These are phyloP conservation scores for Mucor piriformis DNA, from an alignment of 371 early-diverging fungal genomes.

Conservation along the genomic window DNA sequence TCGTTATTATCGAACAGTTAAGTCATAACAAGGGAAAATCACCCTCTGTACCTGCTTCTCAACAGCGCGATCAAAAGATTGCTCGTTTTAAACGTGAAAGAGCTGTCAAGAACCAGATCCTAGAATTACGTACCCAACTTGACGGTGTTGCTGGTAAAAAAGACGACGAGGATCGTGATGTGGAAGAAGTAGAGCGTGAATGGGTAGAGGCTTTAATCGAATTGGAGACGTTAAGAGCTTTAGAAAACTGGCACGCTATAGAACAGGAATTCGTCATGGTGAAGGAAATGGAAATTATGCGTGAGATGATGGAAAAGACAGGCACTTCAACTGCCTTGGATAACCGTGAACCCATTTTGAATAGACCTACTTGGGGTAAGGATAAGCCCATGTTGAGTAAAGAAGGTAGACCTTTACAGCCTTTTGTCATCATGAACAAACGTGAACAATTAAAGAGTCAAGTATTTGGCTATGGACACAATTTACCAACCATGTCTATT, in stretches of 20 bases:
- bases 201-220: slow-evolving; percentile 64
- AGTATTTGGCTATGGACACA: slow-evolving; percentile 89
- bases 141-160: slow-evolving; percentile 14
- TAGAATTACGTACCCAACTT: slow-evolving; percentile 42
- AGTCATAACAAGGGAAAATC: slow-evolving; percentile 21
- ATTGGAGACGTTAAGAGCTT: slow-evolving; percentile 58
- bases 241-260: slow-evolving; percentile 68
- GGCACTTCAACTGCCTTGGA: slow-evolving; percentile 24
- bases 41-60: slow-evolving; percentile 29
- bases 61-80: slow-evolving; percentile 74
- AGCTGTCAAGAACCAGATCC: slow-evolving; percentile 58
- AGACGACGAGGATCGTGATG: slow-evolving; percentile 54
- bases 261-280: slow-evolving; percentile 78
- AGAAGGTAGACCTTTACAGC: slow-evolving; percentile 77
- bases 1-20: slow-evolving; percentile 29
- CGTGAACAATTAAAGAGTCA: slow-evolving; percentile 72
- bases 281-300: slow-evolving; percentile 61
- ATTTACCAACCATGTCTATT: slow-evolving; percentile 95
- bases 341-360: slow-evolving; percentile 22
- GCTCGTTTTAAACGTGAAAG: slow-evolving; percentile 77
- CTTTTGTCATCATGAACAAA: slow-evolving; percentile 87
- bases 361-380: slow-evolving; percentile 38
- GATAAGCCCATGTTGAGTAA: slow-evolving; percentile 60
- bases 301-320: slow-evolving; percentile 27
- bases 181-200: slow-evolving; percentile 71